phyloP scores from a whole-genome alignment of 371 early-diverging fungal genomes.

The Neoconidiobolus thromboides region DNA sequence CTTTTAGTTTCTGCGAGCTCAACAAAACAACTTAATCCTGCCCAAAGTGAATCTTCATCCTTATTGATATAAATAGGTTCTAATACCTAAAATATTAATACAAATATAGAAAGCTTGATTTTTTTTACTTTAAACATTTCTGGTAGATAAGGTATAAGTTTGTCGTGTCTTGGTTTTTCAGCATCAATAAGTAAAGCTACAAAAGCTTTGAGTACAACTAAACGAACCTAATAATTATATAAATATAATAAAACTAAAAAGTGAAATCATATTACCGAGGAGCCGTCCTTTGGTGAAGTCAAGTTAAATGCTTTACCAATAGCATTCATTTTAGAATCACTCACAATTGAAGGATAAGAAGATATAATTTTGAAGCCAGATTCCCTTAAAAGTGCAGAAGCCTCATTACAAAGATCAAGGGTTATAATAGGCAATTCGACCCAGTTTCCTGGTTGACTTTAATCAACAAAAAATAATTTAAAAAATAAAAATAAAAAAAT shows the following conservation, averaged over 20 bases:
- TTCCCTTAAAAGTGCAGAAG: constrained; percentile 37
- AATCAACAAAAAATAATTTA: constrained; percentile 17
- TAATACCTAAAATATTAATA: constrained; percentile 21
- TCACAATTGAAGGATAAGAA: constrained; percentile 17
- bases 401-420: constrained; percentile 52
- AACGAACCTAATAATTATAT: constrained; percentile 34
- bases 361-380: constrained; percentile 54
- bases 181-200: constrained; percentile 59
- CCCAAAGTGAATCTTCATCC: constrained; percentile 53
- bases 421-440: constrained; percentile 54
- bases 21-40: constrained; percentile 57
- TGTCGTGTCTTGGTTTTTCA: constrained; percentile 28
- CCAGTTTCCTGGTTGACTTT: constrained; percentile 23
- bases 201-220: constrained; percentile 71
- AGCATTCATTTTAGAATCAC: neutral
- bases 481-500: neutral
- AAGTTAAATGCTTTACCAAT: neutral
- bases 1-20: constrained; percentile 73
- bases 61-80: constrained; percentile 30
- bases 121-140: constrained; percentile 48
- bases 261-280: neutral
- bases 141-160: constrained; percentile 48
- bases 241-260: neutral
- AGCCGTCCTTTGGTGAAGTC: neutral
- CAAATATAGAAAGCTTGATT: neutral